Conservation (phyloP, 345 rosid genomes). For the Pseudoturritis turrita region DNA sequence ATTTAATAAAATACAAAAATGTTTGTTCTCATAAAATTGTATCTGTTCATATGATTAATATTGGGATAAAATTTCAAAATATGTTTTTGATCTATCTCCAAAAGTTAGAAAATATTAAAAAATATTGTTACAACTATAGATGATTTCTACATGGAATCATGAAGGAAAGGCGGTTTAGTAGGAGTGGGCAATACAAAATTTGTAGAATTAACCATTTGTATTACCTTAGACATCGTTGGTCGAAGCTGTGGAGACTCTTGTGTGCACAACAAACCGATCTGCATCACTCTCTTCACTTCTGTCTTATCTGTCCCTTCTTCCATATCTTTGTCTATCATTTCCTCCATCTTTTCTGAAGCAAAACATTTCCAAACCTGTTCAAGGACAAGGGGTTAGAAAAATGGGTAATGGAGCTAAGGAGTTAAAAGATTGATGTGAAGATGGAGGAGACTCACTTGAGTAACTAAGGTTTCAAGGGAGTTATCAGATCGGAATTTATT, state of each 20-base stretch:
- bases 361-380: constrained; percentile 29
- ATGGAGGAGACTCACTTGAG: constrained; percentile 38
- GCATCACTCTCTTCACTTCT: constrained; percentile 46
- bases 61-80: too few relatives aligned
- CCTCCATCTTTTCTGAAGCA: constrained; percentile 10
- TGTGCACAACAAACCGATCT: constrained; percentile 51
- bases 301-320: constrained; percentile 36
- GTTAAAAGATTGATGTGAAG: too few relatives aligned
- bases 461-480: constrained; percentile 40
- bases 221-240: constrained; percentile 41
- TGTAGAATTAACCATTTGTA: too few relatives aligned
- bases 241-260: constrained; percentile 43
- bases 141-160: constrained; percentile 25
- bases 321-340: constrained; percentile 30
- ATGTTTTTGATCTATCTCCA: too few relatives aligned
- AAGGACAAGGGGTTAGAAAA: neutral
- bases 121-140: too few relatives aligned
- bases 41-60: too few relatives aligned
- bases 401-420: neutral
- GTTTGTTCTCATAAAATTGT: too few relatives aligned
- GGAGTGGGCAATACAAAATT: too few relatives aligned
- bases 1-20: too few relatives aligned
- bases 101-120: too few relatives aligned
- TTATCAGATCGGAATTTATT: constrained; percentile 36
- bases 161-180: constrained; percentile 44